Percentiles rank a stretch among this genome's conserved stretches.
Evolutionary conservation across 257 asterid genomes (phyloP).

Genomic region (Knoxia roxburghii): DNA sequence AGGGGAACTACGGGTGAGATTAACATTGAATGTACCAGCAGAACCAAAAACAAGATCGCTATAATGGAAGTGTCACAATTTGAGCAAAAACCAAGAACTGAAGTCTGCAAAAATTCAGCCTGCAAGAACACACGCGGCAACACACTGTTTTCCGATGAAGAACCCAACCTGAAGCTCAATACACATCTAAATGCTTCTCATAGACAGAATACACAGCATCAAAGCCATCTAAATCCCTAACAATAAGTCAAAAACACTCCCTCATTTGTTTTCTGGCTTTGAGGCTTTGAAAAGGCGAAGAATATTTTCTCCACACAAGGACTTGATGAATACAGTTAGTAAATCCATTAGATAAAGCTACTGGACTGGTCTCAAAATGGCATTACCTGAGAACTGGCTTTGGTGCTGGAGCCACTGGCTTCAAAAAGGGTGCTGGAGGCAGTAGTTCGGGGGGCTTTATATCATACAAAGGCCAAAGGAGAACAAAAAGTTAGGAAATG

Average conservation of each 20-base stretch:
- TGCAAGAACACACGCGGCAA: no score
- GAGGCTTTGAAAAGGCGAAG: no score
- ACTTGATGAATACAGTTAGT: neutral
- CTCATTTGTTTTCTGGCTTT: neutral
- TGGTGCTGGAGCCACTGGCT: conserved; percentile 12
- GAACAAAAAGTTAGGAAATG: neutral
- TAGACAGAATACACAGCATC: no score
- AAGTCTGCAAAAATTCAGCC: no score
- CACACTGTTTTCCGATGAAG: neutral
- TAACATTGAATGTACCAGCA: neutral
- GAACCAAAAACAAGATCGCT: neutral
- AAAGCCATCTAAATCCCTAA: no score
- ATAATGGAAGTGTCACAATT: neutral
- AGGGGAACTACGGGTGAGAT: neutral
- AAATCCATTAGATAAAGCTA: neutral
- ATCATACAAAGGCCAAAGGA: neutral
- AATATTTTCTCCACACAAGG: neutral
- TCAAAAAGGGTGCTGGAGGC: conserved; percentile 17
- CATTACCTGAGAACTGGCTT: conserved; percentile 24
- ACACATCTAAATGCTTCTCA: neutral
- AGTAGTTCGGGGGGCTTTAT: conserved; percentile 21
- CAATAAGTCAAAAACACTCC: no score
- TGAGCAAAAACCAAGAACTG: no score
- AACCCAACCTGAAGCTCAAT: neutral
- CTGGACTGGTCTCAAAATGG: neutral